These are phyloP conservation scores for Xylariaceae sp. DNA, from an alignment of 2,329 filamentous ascomycete genomes.

Conservation along the genomic window DNA sequence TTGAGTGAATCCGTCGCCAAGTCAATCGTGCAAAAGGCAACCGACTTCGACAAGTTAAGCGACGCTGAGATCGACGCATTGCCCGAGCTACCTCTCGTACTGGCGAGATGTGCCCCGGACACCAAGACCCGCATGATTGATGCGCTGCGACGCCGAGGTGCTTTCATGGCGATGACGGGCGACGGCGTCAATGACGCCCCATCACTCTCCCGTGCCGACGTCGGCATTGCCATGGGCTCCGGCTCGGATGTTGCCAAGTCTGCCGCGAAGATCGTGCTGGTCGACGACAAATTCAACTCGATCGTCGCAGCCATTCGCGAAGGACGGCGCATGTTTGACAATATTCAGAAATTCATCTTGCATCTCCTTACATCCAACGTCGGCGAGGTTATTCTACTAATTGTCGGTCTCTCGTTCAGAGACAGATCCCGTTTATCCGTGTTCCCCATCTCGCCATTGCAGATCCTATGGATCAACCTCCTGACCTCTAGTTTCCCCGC, in stretches of 20 bases:
- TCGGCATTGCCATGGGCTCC: slow-evolving; percentile 88
- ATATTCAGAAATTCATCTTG: slow-evolving; percentile 84
- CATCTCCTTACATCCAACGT: slow-evolving; percentile 80
- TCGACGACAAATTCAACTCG: slow-evolving; percentile 84
- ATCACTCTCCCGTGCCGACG: slow-evolving; percentile 75
- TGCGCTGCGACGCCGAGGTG: slow-evolving; percentile 72
- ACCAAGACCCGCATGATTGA: slow-evolving; percentile 93
- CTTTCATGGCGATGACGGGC: slow-evolving; percentile 83
- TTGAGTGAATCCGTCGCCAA: slow-evolving; percentile 62
- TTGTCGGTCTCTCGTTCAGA: slow-evolving; percentile 80
- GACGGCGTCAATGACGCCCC: slow-evolving; percentile 87
- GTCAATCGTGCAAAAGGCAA: slow-evolving; percentile 70
- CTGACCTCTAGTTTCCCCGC: slow-evolving; percentile 84
- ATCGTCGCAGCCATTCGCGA: slow-evolving; percentile 82
- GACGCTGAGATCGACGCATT: slow-evolving; percentile 74
- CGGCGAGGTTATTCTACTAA: slow-evolving; percentile 76
- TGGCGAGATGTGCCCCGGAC: slow-evolving; percentile 79
- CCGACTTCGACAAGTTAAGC: slow-evolving; percentile 73
- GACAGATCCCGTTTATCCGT: slow-evolving; percentile 70
- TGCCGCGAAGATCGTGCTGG: slow-evolving; percentile 77
- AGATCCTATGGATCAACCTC: slow-evolving; percentile 95
- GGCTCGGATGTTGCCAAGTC: slow-evolving; percentile 85
- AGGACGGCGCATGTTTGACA: slow-evolving; percentile 81
- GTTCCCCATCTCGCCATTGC: slow-evolving; percentile 79
- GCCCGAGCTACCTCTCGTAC: slow-evolving; percentile 73